Percentiles rank a stretch among this genome's conserved stretches.
phyloP scores from a whole-genome alignment of 1,139 yeast genomes.

The Geotrichum candidum region DNA sequence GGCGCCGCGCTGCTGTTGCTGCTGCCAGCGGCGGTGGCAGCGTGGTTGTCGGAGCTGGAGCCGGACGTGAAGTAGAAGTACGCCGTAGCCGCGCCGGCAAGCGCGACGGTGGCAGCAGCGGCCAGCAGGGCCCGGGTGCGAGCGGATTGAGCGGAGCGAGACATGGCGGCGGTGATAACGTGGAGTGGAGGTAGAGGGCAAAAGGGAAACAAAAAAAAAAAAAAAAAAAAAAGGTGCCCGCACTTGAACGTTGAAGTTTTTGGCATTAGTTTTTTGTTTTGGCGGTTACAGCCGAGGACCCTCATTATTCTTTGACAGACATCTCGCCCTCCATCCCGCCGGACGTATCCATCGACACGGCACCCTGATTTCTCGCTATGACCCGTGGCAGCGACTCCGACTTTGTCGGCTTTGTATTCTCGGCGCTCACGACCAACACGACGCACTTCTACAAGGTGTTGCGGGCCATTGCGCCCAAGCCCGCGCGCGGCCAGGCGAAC shows the following conservation, averaged over 20 bases:
- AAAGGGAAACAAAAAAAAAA: too few relatives aligned
- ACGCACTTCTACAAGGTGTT: slow-evolving; percentile 28
- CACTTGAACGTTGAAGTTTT: neutral
- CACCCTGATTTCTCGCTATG: neutral
- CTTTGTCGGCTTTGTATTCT: slow-evolving; percentile 17
- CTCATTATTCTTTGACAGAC: too few relatives aligned
- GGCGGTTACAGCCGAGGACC: neutral
- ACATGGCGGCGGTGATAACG: neutral
- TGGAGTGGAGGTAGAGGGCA: neutral
- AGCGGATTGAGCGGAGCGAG: neutral
- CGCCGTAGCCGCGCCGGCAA: neutral
- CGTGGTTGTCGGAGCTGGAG: neutral
- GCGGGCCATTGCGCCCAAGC: slow-evolving; percentile 24
- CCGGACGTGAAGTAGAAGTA: neutral
- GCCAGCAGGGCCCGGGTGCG: neutral
- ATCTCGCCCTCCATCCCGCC: neutral
- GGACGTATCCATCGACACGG: neutral
- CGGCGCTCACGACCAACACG: slow-evolving; percentile 30
- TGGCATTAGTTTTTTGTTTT: neutral
- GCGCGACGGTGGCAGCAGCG: neutral
- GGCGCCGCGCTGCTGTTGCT: neutral
- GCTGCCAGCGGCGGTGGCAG: neutral
- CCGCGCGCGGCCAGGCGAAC: neutral
- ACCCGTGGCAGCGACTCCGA: slow-evolving; percentile 1
- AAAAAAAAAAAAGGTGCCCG: neutral